phyloP scores from a whole-genome alignment of 2,329 filamentous ascomycete genomes.

The Atkinsonella texensis region DNA sequence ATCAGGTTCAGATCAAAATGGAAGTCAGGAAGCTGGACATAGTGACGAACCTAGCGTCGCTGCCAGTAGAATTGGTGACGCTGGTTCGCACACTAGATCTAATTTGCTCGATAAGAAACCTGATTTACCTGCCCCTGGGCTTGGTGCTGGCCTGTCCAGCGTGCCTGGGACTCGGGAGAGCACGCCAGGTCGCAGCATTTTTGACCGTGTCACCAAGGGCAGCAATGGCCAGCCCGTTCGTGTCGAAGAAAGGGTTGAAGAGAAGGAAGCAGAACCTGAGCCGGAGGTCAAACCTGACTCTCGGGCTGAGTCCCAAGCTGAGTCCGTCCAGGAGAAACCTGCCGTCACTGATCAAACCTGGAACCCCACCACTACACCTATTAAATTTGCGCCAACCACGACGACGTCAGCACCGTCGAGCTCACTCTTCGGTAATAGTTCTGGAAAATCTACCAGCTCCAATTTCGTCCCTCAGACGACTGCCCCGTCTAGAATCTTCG shows the following conservation, averaged over 20 bases:
- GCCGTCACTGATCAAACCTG: conserved; percentile 26
- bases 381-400: conserved; percentile 37
- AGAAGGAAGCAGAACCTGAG: neutral
- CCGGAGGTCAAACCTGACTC: neutral
- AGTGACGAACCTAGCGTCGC: conserved; percentile 31
- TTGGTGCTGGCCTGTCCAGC: conserved; percentile 19
- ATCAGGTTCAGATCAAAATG: conserved; percentile 30
- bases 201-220: conserved; percentile 42
- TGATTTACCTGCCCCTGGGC: conserved; percentile 12
- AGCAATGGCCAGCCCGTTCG: conserved; percentile 38
- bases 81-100: conserved; percentile 21
- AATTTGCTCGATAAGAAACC: conserved; percentile 20
- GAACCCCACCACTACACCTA: conserved; percentile 36
- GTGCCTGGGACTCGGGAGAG: conserved; percentile 31
- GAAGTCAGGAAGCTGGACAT: conserved; percentile 29
- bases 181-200: conserved; percentile 37
- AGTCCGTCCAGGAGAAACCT: conserved; percentile 13
- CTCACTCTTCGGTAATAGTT: conserved; percentile 21
- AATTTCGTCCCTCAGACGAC: conserved; percentile 26
- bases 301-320: neutral
- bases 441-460: conserved; percentile 18
- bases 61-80: conserved; percentile 28
- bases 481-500: conserved; percentile 23
- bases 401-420: conserved; percentile 16
- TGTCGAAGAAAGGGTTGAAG: conserved; percentile 17